Evolutionary conservation across 2,329 filamentous ascomycete genomes (phyloP), one percentile per base, ranked within the genome.

Genomic region (Periconia macrospinosa): DNA sequence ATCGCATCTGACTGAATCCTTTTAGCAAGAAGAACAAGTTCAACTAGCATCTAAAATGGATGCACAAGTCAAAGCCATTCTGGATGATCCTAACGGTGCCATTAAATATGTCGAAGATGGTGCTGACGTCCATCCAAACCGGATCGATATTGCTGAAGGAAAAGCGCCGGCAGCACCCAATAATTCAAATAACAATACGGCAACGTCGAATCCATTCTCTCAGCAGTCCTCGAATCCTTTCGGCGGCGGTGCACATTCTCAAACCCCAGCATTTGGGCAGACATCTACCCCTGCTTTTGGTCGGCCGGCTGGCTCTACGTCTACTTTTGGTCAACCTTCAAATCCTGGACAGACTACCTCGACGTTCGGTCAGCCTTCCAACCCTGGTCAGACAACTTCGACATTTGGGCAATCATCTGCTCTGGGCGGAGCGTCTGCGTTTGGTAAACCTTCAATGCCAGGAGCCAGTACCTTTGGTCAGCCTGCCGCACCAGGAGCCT

Each of bases 21-120:
- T 45, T 40, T 53, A 89, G 86, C 74, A 86, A 61, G 79, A 80
- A 67, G 80, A 88, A 66, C 83, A 87, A 49, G 78, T 83, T 49
- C 77, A 76, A 14, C 76, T 92, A 7, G 86, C 86, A 63, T 78
- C 82, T 30, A 84, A 86, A 57, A 69, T 72, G 63, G 85, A 88
- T 3, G 79, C 86, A 53, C 90, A 94, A 69, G 90, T 92, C 48
- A 83, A 90, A 55, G 82, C 79, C n/a, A 86, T 87, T 1, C 68
- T 91, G 1, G 82, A 79, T 55, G 87, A 95, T 63, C 71, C 90
- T 10, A 81, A 88, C 55, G 89, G 86, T 2, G 92, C 92, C 14
- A 63, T 72, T 44, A 66, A 62, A 23, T 75, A 75, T 49, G 54
- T 75, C 19, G 63, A 68, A 57, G 72, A 70, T 41, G 73, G 72